Evolutionary conservation across 805 yeast genomes (phyloP), one percentile per base, ranked within the genome.

Genomic region (Peterozyma xylosa): DNA sequence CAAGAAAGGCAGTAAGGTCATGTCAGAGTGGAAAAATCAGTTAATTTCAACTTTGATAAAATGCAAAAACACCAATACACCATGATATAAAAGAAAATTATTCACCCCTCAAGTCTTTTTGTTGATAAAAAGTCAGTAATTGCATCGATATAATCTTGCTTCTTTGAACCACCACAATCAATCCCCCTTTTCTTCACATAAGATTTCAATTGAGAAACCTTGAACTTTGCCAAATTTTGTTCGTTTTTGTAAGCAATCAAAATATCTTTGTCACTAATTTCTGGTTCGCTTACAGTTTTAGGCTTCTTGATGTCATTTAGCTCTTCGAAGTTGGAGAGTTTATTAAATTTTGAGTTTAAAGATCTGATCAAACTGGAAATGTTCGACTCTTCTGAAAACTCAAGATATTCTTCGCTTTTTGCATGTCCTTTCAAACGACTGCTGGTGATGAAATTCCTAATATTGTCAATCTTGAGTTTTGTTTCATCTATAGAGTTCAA

Each of bases 81-180:
- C 27, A 21, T 21, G 7, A 5, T 21, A 21, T 21, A 21, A 4
- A 21, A 21, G 27, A 21, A 21, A 21, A 21, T 21, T 5, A 21
- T 21, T 21, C 27, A 21, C 27, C 27, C 27, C 7, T 21, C 27
- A 7, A 21, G 27, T 21, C 27, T 21, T 35, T 42, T 47, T 15
- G 48, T 40, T 40, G 58, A 58, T 27, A 69, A 52, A 44, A 57
- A 67, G 3, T 55, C 60, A 1, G 34, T 42, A 17, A 76, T 72
- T 46, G 67, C 71, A 9, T 60, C 65, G 14, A 75, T 60, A 56
- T 73, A 54, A 30, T 66, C 78, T 13, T 51, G 62, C 51, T 74
- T 76, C 39, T 59, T 67, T 1, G 61, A 51, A 68, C 78, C 27
- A 50, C 45, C 29, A 57, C 60, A 15, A 71, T 70, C 37, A 49